A percentile compares a stretch with the other conserved stretches of the same genome.
Evolutionary conservation across 768 basidiomycete genomes (phyloP).

Genomic region (Trametes villosa): DNA sequence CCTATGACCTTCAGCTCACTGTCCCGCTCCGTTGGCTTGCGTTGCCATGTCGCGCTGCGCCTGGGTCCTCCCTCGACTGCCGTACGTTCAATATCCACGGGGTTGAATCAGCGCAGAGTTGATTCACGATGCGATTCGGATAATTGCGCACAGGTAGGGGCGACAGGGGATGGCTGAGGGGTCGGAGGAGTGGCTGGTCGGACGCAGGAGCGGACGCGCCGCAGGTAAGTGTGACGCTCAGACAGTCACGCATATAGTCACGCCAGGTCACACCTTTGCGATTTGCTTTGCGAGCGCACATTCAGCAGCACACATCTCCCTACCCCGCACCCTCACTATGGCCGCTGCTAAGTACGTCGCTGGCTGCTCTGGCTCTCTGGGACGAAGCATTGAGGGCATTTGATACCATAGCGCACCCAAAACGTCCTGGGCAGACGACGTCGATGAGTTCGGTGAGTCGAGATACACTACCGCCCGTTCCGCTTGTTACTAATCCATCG

Average conservation of each 20-base stretch:
- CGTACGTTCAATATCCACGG: no score
- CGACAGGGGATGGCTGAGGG: no score
- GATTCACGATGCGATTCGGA: no score
- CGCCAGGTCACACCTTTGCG: slow-evolving; percentile 6
- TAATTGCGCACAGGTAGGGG: no score
- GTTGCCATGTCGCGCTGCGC: slow-evolving; percentile 6
- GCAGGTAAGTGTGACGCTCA: background rate
- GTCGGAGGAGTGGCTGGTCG: background rate
- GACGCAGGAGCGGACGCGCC: no score
- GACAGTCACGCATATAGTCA: background rate
- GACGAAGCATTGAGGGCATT: background rate
- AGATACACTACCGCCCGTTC: background rate
- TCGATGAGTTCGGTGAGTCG: slow-evolving; percentile 69
- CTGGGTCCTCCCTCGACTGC: background rate
- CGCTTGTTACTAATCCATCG: background rate
- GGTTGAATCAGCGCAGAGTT: no score
- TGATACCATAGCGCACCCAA: slow-evolving; percentile 43
- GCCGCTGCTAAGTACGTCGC: slow-evolving; percentile 17
- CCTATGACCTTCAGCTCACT: slow-evolving; percentile 22
- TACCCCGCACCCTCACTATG: slow-evolving; percentile 16
- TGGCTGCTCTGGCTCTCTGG: no score
- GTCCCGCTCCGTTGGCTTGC: slow-evolving; percentile 2
- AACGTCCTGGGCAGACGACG: slow-evolving; percentile 89
- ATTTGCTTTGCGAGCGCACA: slow-evolving; percentile 16
- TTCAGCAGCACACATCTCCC: slow-evolving; percentile 2